Evolutionary conservation across 805 yeast genomes (phyloP).

Genomic region (Spathaspora hagerdaliae): DNA sequence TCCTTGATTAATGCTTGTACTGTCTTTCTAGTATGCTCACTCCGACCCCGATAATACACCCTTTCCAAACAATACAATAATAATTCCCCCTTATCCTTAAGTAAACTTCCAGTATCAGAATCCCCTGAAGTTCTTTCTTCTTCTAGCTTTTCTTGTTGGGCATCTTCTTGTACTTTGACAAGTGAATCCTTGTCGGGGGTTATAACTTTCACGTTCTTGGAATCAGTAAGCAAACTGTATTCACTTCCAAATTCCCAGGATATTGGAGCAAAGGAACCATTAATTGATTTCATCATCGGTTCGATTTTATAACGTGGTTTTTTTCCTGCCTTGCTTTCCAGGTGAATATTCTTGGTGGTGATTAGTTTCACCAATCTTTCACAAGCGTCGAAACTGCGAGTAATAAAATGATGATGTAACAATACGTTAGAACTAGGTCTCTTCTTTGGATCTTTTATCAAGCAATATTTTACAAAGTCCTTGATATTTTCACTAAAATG

Average conservation of each 20-base stretch:
- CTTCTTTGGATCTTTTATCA: slow-evolving; percentile 58
- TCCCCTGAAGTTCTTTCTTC: background rate
- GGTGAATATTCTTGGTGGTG: slow-evolving; percentile 12
- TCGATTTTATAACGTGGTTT: slow-evolving; percentile 23
- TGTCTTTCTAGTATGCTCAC: slow-evolving; percentile 41
- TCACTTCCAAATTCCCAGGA: background rate
- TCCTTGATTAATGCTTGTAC: slow-evolving; percentile 41
- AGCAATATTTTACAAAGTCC: slow-evolving; percentile 63
- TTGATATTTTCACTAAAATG: slow-evolving; percentile 49
- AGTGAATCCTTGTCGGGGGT: background rate
- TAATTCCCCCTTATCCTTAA: slow-evolving; percentile 28
- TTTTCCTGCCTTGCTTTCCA: slow-evolving; percentile 10
- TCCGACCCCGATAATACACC: slow-evolving; percentile 50
- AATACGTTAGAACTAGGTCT: slow-evolving; percentile 63
- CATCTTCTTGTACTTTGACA: background rate
- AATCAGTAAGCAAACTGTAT: too few species aligned
- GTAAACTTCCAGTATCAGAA: background rate
- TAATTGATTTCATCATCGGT: too few species aligned
- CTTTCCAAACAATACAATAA: slow-evolving; percentile 42
- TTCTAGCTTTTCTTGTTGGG: slow-evolving; percentile 1
- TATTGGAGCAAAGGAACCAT: background rate
- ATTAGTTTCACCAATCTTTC: slow-evolving; percentile 2
- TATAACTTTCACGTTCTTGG: background rate
- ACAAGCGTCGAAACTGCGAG: slow-evolving; percentile 13
- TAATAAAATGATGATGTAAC: slow-evolving; percentile 51